Evolutionary conservation across 768 basidiomycete species (phyloP).

Genomic region (Boletus insuetus): DNA sequence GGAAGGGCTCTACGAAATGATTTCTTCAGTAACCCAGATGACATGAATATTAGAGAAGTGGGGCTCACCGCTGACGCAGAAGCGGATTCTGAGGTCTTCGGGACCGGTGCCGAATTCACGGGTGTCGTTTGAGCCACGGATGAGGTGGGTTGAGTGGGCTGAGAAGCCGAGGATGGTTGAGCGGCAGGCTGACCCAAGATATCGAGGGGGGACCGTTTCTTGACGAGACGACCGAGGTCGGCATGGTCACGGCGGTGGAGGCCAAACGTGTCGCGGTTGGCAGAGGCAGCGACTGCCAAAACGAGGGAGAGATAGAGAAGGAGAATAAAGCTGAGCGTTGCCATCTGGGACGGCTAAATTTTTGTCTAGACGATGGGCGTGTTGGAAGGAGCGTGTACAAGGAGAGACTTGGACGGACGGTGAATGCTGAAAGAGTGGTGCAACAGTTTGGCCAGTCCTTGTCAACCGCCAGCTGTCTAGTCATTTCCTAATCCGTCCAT

Average conservation of each 20-base stretch:
- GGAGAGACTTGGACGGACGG: too few relatives aligned
- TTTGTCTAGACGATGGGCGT: slow-evolving; percentile 8
- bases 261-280: slow-evolving; percentile 45
- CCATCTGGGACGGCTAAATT: slow-evolving; percentile 39
- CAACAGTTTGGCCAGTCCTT: background rate
- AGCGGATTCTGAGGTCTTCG: slow-evolving; percentile 14
- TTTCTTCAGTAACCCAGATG: slow-evolving; percentile 1
- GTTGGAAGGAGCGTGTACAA: background rate
- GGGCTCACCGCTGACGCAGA: slow-evolving; percentile 22
- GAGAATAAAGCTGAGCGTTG: slow-evolving; percentile 57
- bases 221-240: slow-evolving; percentile 62
- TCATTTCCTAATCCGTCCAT: slow-evolving; percentile 16
- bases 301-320: slow-evolving; percentile 58
- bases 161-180: slow-evolving; percentile 12
- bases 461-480: slow-evolving; percentile 18
- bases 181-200: background rate
- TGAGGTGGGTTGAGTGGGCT: slow-evolving; percentile 16
- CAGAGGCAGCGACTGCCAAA: slow-evolving; percentile 45
- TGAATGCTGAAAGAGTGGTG: background rate
- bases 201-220: slow-evolving; percentile 50
- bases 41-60: background rate
- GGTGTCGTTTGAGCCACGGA: slow-evolving; percentile 11
- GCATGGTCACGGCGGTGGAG: slow-evolving; percentile 53
- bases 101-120: slow-evolving; percentile 11
- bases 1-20: slow-evolving; percentile 11